A percentile compares a stretch with the other conserved stretches of the same genome.
phyloP scores from a whole-genome alignment of 169 alveolate species.

The Babesia ovis region DNA sequence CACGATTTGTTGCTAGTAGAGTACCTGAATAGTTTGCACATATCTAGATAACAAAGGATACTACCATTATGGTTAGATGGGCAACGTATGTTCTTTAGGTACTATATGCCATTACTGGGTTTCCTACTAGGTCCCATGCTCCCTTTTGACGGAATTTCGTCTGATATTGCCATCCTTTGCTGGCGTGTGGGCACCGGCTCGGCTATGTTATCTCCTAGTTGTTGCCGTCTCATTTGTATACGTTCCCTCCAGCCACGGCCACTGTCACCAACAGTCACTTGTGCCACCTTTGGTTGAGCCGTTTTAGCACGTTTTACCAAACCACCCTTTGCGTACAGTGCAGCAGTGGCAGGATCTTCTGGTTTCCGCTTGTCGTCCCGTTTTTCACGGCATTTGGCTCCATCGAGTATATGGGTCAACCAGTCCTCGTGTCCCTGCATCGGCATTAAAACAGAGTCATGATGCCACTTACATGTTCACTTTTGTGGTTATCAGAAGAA shows the following conservation, averaged over 20 bases:
- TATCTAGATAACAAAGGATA: no score
- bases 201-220: not conserved
- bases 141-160: not conserved
- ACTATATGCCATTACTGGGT: no score
- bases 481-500: not conserved
- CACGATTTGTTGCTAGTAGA: no score
- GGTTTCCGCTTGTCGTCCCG: not conserved
- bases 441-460: not conserved
- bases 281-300: not conserved
- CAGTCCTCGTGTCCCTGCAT: not conserved
- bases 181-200: conserved; percentile 16
- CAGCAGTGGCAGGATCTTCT: not conserved
- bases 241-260: conserved; percentile 19
- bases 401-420: conserved; percentile 10
- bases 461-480: not conserved
- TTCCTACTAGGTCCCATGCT: not conserved
- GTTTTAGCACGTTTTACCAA: conserved; percentile 11
- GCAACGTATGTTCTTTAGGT: no score
- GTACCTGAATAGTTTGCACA: no score
- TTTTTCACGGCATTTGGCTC: not conserved
- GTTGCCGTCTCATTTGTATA: not conserved
- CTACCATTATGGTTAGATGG: no score
- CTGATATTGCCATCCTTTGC: conserved; percentile 2
- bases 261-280: not conserved
- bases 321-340: conserved; percentile 19